phyloP scores from a whole-genome alignment of 2,329 filamentous ascomycete species.

The Pseudonectria buxi region DNA sequence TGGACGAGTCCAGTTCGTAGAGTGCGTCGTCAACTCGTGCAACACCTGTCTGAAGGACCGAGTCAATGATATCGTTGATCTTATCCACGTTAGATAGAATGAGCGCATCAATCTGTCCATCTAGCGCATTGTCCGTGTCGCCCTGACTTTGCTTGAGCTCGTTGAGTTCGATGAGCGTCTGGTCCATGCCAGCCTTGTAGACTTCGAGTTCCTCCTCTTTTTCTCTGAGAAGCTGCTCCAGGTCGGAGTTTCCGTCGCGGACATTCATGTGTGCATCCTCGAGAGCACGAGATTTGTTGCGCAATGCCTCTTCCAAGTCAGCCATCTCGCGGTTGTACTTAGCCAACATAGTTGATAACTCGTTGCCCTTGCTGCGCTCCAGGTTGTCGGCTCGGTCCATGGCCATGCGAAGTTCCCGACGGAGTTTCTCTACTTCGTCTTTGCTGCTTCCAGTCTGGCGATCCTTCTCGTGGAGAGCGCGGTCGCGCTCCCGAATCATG shows the following conservation, averaged over 20 bases:
- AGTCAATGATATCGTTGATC: slow-evolving; percentile 97
- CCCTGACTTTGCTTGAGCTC: slow-evolving; percentile 72
- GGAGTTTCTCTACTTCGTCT: slow-evolving; percentile 90
- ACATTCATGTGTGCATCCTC: slow-evolving; percentile 76
- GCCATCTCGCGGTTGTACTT: slow-evolving; percentile 98
- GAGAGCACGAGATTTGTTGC: slow-evolving; percentile 79
- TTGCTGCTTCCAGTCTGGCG: slow-evolving; percentile 77
- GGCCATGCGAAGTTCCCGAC: slow-evolving; percentile 86
- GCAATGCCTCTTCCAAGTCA: slow-evolving; percentile 86
- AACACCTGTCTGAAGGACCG: slow-evolving; percentile 86
- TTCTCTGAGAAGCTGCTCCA: slow-evolving; percentile 78
- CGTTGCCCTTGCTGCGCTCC: slow-evolving; percentile 87
- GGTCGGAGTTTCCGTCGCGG: slow-evolving; percentile 74
- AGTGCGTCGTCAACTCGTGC: slow-evolving; percentile 92
- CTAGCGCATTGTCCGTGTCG: slow-evolving; percentile 71
- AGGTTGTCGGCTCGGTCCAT: slow-evolving; percentile 86
- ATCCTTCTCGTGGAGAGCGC: slow-evolving; percentile 89
- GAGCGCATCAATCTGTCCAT: slow-evolving; percentile 85
- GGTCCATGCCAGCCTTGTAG: slow-evolving; percentile 96
- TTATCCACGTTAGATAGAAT: slow-evolving; percentile 82
- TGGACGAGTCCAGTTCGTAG: slow-evolving; percentile 93
- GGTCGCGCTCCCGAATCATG: slow-evolving; percentile 95
- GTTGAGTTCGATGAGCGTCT: slow-evolving; percentile 86
- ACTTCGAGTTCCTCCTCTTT: slow-evolving; percentile 98
- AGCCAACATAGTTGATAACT: slow-evolving; percentile 87